A percentile compares a stretch with the other conserved stretches of the same genome.
Conservation (phyloP, 2,329 filamentous ascomycete species). For the Paraconiothyrium sp. region DNA sequence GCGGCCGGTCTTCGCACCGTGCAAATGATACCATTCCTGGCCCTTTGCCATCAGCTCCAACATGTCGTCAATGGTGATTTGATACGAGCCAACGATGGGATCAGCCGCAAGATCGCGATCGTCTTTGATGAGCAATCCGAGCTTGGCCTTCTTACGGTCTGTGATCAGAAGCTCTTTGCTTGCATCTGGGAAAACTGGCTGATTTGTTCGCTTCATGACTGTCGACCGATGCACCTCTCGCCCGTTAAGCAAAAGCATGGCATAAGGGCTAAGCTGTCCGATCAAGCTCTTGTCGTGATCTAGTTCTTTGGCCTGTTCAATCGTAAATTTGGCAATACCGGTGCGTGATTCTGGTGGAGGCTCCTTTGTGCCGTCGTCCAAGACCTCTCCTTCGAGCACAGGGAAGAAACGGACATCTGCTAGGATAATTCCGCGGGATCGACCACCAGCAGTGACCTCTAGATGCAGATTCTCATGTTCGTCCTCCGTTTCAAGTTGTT, state of each 20-base stretch:
- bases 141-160: conserved; percentile 86
- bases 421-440: conserved; percentile 80
- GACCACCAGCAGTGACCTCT: conserved; percentile 85
- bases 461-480: conserved; percentile 86
- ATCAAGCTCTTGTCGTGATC: conserved; percentile 92
- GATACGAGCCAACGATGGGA: conserved; percentile 87
- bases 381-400: conserved; percentile 76
- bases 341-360: conserved; percentile 90
- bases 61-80: conserved; percentile 95
- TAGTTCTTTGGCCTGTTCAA: conserved; percentile 96
- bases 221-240: conserved; percentile 90
- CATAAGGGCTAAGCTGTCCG: conserved; percentile 91
- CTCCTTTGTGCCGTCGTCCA: conserved; percentile 79
- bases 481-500: conserved; percentile 78
- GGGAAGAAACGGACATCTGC: conserved; percentile 95
- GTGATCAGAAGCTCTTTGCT: conserved; percentile 95
- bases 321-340: conserved; percentile 90
- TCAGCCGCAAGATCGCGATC: conserved; percentile 86
- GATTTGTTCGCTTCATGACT: conserved; percentile 96
- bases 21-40: conserved; percentile 94
- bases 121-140: conserved; percentile 94
- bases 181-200: conserved; percentile 93
- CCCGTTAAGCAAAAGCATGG: conserved; percentile 85
- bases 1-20: conserved; percentile 81
- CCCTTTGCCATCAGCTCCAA: conserved; percentile 89